Conservation (phyloP, 1,284 basidiomycete genomes). For the Peniophora sp. region DNA sequence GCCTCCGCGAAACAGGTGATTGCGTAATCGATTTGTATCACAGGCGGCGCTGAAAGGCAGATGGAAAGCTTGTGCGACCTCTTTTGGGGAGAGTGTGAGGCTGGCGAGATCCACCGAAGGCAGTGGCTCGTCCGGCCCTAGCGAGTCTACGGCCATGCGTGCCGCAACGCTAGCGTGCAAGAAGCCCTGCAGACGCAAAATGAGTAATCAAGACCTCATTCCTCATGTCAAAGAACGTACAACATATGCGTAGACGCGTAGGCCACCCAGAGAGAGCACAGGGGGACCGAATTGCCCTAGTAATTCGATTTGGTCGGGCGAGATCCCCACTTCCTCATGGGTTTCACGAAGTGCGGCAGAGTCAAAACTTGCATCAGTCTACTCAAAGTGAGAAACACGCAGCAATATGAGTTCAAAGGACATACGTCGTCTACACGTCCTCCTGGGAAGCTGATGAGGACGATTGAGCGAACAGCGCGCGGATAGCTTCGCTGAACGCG, state of each 20-base stretch:
- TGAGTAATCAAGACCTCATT: neutral
- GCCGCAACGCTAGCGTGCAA: conserved; percentile 28
- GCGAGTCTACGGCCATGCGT: conserved; percentile 6
- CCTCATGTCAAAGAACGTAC: conserved; percentile 34
- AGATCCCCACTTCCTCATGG: conserved; percentile 63
- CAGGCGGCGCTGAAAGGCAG: conserved; percentile 50
- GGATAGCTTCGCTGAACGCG: neutral
- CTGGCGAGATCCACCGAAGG: conserved; percentile 51
- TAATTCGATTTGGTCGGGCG: conserved; percentile 48
- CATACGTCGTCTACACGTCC: conserved; percentile 58
- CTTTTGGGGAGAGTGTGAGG: conserved; percentile 45
- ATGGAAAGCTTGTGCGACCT: conserved; percentile 67
- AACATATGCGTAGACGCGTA: conserved; percentile 68
- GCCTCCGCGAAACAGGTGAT: conserved; percentile 43
- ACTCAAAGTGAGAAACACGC: conserved; percentile 1
- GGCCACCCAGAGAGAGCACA: conserved; percentile 48
- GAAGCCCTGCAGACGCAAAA: conserved; percentile 46
- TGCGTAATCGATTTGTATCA: conserved; percentile 37
- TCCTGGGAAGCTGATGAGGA: conserved; percentile 60
- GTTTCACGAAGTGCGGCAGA: conserved; percentile 65
- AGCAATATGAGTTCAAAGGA: conserved; percentile 5
- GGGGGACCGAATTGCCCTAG: conserved; percentile 59
- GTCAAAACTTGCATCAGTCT: conserved; percentile 50
- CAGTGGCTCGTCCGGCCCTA: conserved; percentile 36
- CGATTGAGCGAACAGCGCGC: neutral